A percentile compares a stretch with the other conserved stretches of the same genome.
phyloP scores from a whole-genome alignment of 129 eudicot genomes.

The Flaveria trinervia region DNA sequence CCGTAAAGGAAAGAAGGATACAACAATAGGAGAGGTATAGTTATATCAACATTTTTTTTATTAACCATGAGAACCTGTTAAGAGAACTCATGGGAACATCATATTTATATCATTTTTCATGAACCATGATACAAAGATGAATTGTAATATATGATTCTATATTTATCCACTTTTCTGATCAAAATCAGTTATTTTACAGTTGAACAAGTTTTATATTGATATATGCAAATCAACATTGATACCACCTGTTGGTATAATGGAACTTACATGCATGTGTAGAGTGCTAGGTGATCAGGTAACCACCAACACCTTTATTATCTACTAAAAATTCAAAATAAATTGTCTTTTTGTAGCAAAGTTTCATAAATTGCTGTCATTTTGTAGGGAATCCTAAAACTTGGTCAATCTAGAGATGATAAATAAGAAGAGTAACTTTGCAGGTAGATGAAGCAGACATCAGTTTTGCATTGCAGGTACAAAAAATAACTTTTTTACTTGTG shows the following conservation, averaged over 20 bases:
- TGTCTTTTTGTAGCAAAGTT: neutral
- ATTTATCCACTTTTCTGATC: slow-evolving; percentile 6
- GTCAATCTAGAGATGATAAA: slow-evolving; percentile 79
- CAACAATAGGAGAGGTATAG: slow-evolving; percentile 85
- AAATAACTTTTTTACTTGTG: neutral
- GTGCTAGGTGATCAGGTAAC: slow-evolving; percentile 95
- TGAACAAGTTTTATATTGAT: slow-evolving; percentile 73
- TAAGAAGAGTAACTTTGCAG: slow-evolving; percentile 70
- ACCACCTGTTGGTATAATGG: slow-evolving; percentile 77
- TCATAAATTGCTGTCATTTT: slow-evolving; percentile 11
- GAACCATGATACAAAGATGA: neutral
- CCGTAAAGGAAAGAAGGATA: slow-evolving; percentile 79
- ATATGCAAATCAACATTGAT: slow-evolving; percentile 78
- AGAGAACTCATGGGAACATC: too few species aligned
- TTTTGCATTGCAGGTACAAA: slow-evolving; percentile 87
- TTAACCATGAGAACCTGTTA: too few species aligned
- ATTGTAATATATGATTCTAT: neutral
- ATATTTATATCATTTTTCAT: too few species aligned
- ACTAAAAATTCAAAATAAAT: neutral
- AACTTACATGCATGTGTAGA: slow-evolving; percentile 87
- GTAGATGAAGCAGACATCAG: slow-evolving; percentile 82
- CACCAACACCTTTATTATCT: neutral
- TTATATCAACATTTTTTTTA: neutral
- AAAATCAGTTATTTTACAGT: slow-evolving; percentile 42
- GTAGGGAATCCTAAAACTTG: slow-evolving; percentile 86